Evolutionary conservation across 78 protist species (phyloP), one percentile per base, ranked within the genome.

Genomic region (Dictyostelium capitatum): DNA sequence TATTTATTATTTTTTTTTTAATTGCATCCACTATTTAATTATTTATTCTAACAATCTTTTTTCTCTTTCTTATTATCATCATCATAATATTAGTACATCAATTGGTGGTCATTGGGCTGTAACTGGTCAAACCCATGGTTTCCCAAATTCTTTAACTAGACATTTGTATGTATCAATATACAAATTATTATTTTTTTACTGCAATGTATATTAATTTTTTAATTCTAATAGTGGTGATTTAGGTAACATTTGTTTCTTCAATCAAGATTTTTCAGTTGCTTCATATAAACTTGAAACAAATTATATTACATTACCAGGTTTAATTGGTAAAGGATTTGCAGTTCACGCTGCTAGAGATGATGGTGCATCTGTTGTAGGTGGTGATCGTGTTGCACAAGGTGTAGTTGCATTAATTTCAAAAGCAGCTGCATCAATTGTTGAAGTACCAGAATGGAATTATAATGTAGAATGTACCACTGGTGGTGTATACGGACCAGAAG

Each of bases 361-460:
- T 15, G 75, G 75, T 30, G n/a, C n/a, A n/a, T n/a, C n/a, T 32
- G 0, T 30, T 67, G 75, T 67, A 7, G 75, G 75, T 67, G 75
- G 75, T 32, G 75, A 25, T 67, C 75, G 75, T 67, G 46, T 67
- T 17, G 75, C 75, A 30, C 75, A 67, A 67, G 75, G 75, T 67
- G 75, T 67, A 0, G 48, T 67, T 15, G 75, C 75, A 28, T 62
- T 62, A 62, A 62, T 62, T 25, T 32, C 70, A 62, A 62, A 62
- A 11, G 70, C 70, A 7, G 4, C 41, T 0, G 10, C 70, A 0
- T 0, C 15, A 4, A 11, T 62, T 11, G 28, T 25, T 62, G 14
- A 62, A n/a, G 17, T 62, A 10, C 70, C 70, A 23, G 23, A 32
- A 0, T 67, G 75, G 75, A 32, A 32, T 15, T 67, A 12, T 37